Evolutionary conservation across 1,139 yeast species (phyloP).

Genomic region (Diutina ranongensis): DNA sequence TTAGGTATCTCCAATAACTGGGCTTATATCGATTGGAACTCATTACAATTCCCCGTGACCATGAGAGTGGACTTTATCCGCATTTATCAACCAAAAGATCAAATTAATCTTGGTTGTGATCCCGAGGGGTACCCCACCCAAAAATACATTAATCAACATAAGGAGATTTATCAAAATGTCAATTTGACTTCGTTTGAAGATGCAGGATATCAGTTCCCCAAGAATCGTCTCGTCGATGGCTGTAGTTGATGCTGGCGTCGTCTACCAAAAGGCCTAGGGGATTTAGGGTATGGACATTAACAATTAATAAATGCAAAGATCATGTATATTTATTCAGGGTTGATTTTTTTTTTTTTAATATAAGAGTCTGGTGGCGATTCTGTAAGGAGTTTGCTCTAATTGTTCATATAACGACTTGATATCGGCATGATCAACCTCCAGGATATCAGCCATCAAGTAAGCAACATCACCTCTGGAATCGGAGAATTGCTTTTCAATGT

Average conservation of each 20-base stretch:
- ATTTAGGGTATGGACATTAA: too few relatives aligned
- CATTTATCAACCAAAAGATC: conserved; percentile 17
- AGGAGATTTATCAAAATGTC: conserved; percentile 14
- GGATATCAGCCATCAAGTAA: conserved; percentile 94
- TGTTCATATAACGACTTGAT: conserved; percentile 78
- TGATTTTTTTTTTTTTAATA: conserved; percentile 28
- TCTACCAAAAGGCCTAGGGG: too few relatives aligned
- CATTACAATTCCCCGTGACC: conserved; percentile 16
- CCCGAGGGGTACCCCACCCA: conserved; percentile 18
- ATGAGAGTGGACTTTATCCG: conserved; percentile 19
- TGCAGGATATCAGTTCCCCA: conserved; percentile 18
- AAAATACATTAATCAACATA: conserved; percentile 16
- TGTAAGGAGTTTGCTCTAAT: conserved; percentile 83
- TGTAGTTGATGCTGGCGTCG: neutral
- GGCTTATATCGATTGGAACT: conserved; percentile 22
- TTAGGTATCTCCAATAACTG: conserved; percentile 20
- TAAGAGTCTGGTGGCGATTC: conserved; percentile 81
- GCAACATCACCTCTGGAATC: conserved; percentile 96
- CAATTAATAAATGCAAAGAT: too few relatives aligned
- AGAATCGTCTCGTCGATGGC: conserved; percentile 9
- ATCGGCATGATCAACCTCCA: conserved; percentile 72
- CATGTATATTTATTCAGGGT: neutral
- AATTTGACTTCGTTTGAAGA: conserved; percentile 16
- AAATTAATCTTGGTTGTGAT: conserved; percentile 16
- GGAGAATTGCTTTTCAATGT: conserved; percentile 94